phyloP scores from a whole-genome alignment of 176 grass and related monocot genomes.

The Musa troglodytarum region DNA sequence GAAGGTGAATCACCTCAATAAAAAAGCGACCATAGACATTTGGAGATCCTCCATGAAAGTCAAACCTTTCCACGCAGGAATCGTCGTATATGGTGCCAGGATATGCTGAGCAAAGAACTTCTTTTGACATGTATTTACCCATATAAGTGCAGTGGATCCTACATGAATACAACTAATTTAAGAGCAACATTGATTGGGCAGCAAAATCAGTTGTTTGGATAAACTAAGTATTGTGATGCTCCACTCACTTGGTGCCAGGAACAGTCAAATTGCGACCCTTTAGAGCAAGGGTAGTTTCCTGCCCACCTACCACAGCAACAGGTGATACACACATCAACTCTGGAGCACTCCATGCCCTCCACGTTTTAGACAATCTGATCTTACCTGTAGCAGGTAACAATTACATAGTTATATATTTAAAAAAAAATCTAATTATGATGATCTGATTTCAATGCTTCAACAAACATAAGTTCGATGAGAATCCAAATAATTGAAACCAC shows the following conservation, averaged over 20 bases:
- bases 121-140: conserved; percentile 93
- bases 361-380: conserved; percentile 65
- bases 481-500: neutral
- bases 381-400: conserved; percentile 39
- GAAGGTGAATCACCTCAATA: conserved; percentile 51
- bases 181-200: neutral
- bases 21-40: conserved; percentile 63
- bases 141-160: conserved; percentile 87
- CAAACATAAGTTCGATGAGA: neutral
- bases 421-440: neutral
- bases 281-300: conserved; percentile 55
- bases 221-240: neutral
- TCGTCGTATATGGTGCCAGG: conserved; percentile 97
- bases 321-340: conserved; percentile 85
- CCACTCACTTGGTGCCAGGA: conserved; percentile 90
- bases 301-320: conserved; percentile 84
- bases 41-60: conserved; percentile 62
- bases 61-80: conserved; percentile 88
- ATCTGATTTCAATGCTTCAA: neutral
- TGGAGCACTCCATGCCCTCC: conserved; percentile 95
- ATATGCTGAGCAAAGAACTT: conserved; percentile 80
- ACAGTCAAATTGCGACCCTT: conserved; percentile 87
- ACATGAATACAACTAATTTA: neutral
- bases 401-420: neutral
- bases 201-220: neutral